These are phyloP conservation scores for Termitomyces sp. DNA, from an alignment of 768 basidiomycete genomes.

Conservation along the genomic window DNA sequence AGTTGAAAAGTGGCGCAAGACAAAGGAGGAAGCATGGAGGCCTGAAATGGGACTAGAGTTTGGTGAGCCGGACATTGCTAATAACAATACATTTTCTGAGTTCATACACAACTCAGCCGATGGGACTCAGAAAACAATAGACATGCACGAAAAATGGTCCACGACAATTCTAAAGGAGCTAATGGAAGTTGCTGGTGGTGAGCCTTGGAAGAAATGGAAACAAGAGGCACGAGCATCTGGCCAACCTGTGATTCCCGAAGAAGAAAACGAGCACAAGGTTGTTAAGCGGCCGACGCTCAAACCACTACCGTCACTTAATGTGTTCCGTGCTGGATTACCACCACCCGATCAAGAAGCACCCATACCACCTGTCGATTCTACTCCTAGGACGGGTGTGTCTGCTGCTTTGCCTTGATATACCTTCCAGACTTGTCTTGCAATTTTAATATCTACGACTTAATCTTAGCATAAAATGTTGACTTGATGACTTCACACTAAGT, in stretches of 20 bases:
- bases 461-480: background rate
- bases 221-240: constrained; percentile 44
- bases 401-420: constrained; percentile 24
- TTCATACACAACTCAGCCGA: constrained; percentile 36
- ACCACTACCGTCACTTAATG: constrained; percentile 25
- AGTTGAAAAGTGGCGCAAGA: constrained; percentile 55
- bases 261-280: constrained; percentile 29
- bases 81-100: background rate
- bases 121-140: constrained; percentile 46
- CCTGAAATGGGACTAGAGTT: constrained; percentile 63
- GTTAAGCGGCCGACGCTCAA: constrained; percentile 21
- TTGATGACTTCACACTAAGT: background rate
- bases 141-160: constrained; percentile 70
- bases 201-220: constrained; percentile 59
- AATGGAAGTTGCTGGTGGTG: constrained; percentile 64
- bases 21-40: constrained; percentile 52
- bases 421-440: background rate
- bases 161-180: constrained; percentile 65
- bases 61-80: constrained; percentile 43
- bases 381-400: constrained; percentile 23
- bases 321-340: constrained; percentile 13
- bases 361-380: constrained; percentile 8
- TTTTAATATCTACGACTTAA: constrained; percentile 7
- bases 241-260: constrained; percentile 47
- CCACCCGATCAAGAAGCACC: constrained; percentile 1